Percentiles rank a stretch among this genome's conserved stretches.
Conservation (phyloP, 257 asterid genomes). For the Solanum pinnatisectum region DNA sequence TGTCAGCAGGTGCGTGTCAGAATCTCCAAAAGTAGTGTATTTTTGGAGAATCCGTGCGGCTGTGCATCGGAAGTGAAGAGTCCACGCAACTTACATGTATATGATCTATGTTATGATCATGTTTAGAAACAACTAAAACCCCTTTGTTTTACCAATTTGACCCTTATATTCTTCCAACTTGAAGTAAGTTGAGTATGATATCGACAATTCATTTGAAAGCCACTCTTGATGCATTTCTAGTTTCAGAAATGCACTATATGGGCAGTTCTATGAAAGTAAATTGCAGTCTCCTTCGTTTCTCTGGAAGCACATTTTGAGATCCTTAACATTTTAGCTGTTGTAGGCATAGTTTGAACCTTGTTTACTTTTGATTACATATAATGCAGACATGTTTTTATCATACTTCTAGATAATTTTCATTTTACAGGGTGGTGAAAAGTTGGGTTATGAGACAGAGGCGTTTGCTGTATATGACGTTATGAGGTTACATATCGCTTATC, state of each 20-base stretch:
- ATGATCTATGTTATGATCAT: not conserved
- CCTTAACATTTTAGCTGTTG: not conserved
- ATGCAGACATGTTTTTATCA: not conserved
- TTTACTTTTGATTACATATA: not conserved
- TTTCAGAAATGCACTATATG: not conserved
- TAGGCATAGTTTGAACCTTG: not conserved
- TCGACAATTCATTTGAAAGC: not conserved
- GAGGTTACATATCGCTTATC: slow-evolving; percentile 39
- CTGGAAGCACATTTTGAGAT: not conserved
- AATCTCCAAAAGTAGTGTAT: not conserved
- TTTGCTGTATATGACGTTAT: slow-evolving; percentile 86
- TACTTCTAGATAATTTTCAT: not conserved
- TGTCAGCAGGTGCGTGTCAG: not conserved
- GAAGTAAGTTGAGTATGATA: not conserved
- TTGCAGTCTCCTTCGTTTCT: not conserved
- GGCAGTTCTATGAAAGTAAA: not conserved
- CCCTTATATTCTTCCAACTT: not conserved
- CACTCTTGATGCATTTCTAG: not conserved
- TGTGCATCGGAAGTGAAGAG: not conserved
- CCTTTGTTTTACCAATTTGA: not conserved
- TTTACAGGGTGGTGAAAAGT: slow-evolving; percentile 76
- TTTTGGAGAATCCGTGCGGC: not conserved
- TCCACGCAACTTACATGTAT: not conserved
- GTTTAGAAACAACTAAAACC: not conserved
- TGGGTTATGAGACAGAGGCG: slow-evolving; percentile 95